These are phyloP conservation scores for Emergomyces pasteurianus DNA, from an alignment of 2,329 filamentous ascomycete genomes.

Conservation along the genomic window DNA sequence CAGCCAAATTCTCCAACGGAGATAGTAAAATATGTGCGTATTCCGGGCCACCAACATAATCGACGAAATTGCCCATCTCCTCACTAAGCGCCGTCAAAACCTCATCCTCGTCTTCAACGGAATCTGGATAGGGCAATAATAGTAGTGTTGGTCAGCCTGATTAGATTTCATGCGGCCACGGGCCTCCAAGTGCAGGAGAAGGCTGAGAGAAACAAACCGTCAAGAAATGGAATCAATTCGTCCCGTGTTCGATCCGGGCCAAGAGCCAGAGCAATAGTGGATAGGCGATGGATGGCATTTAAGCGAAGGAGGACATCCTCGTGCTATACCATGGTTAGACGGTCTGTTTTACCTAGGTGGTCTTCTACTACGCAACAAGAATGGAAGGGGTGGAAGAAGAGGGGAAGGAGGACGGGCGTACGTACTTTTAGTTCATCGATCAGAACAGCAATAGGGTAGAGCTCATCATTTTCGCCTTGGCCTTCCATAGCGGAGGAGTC, in stretches of 20 bases:
- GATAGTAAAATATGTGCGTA: slow-evolving; percentile 93
- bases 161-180: neutral
- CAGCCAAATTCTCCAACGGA: slow-evolving; percentile 92
- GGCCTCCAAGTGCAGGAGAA: slow-evolving; percentile 1
- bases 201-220: slow-evolving; percentile 54
- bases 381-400: slow-evolving; percentile 1
- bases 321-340: slow-evolving; percentile 48
- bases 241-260: slow-evolving; percentile 94
- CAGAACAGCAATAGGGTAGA: slow-evolving; percentile 98
- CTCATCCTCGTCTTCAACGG: slow-evolving; percentile 97
- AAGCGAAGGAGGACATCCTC: slow-evolving; percentile 96
- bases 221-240: slow-evolving; percentile 96
- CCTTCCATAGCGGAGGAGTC: slow-evolving; percentile 64
- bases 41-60: slow-evolving; percentile 91
- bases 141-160: neutral
- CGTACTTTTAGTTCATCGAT: slow-evolving; percentile 98
- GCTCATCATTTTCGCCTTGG: slow-evolving; percentile 87
- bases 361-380: neutral
- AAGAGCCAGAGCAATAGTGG: slow-evolving; percentile 91
- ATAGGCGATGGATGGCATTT: slow-evolving; percentile 96
- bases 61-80: slow-evolving; percentile 90
- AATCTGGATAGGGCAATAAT: slow-evolving; percentile 51
- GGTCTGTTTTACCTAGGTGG: neutral
- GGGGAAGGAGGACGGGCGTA: slow-evolving; percentile 11
- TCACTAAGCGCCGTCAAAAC: slow-evolving; percentile 94